Base-by-base conservation (phyloP, 768 basidiomycete species). In the Pisolithus orientalis region DNA sequence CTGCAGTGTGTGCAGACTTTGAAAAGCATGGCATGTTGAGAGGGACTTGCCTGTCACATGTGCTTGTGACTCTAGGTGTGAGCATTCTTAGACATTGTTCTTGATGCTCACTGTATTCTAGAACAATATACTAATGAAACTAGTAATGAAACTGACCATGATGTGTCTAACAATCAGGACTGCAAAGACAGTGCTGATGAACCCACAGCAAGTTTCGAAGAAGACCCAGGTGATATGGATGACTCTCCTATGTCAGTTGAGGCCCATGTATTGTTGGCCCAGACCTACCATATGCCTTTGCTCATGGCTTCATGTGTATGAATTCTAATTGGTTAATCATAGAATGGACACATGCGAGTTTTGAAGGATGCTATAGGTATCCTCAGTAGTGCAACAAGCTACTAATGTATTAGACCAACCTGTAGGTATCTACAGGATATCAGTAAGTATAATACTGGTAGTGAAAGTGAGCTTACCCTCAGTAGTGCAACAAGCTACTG, bases 1-100 rank as follows among this genome's bases (percentile, higher is more conserved):
- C 53, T 1, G 62, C 59, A 5, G 32, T 56, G 2, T 53, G 51
- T 4, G 52, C 49, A 0, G 46, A 66, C 32, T 65, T 72, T 29
- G n/a, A 38, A 8, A 25, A 27, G 5, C 37, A 44, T 3, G 59
- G 62, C 3, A 67, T 72, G 63, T 53, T 72, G 4, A 32, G 28
- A 8, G 55, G 50, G 17, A 49, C 57, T 24, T 54, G 43, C 17
- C 21, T 53, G 24, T 40, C 51, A 44, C 38, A 14, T 34, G 32
- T 11, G 4, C 10, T 10, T 34, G 32, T 9, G 32, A 34, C 32
- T 39, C 17, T 42, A 7, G 45, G 32, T 53, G 25, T 10, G 25
- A 21, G 31, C 2, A 10, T 39, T 31, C 25, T 43, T 25, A 16
- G 10, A 24, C 32, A 2, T 11, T 13, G 32, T 34, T 34, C 32